Base-by-base conservation (phyloP, 2,329 filamentous ascomycete genomes). In the Penicillium sp. region DNA sequence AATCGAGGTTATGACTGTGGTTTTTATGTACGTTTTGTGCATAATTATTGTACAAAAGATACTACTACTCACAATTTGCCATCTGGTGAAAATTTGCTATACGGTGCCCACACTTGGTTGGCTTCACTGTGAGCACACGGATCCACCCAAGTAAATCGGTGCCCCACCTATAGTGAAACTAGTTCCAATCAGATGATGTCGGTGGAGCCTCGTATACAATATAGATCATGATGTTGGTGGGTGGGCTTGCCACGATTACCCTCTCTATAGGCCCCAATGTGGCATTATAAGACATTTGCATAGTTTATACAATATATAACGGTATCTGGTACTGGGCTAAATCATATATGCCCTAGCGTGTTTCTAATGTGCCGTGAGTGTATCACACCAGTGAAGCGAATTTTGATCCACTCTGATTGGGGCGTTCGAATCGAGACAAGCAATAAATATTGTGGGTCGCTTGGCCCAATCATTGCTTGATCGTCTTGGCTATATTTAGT, bases 401-500 rank as follows among this genome's bases (percentile, higher is more conserved):
- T 1, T 22, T 10, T 18, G 29, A 37, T 52, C 49, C 49, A 52
- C 49, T 52, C 6, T 26, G 11, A 3, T 37, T 52, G 49, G 39
- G 31, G 50, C 32, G 16, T 32, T 39, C 24, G 2, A 47, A 44
- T 29, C 50, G n/a, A 53, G 42, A 39, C 40, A 50, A n/a, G 24
- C 14, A 29, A 29, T 29, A 29, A 29, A 46, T 43, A 13, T 34
- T 31, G 29, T 38, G 34, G 32, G 32, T 26, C 34, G n/a, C 22
- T 31, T 18, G 13, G 13, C 31, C 34, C 50, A 53, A 38, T 39
- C 22, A 29, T 3, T 20, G 11, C 24, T 10, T 52, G 26, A 11
- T n/a, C 14, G 20, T 7, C 29, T 31, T 37, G 13, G 9, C 50
- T 53, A 53, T 47, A 47, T 53, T 47, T 53, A 53, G 50, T 13